A percentile compares a stretch with the other conserved stretches of the same genome.
phyloP scores from a whole-genome alignment of 306 rosid species.

The Prunus fruticosa region DNA sequence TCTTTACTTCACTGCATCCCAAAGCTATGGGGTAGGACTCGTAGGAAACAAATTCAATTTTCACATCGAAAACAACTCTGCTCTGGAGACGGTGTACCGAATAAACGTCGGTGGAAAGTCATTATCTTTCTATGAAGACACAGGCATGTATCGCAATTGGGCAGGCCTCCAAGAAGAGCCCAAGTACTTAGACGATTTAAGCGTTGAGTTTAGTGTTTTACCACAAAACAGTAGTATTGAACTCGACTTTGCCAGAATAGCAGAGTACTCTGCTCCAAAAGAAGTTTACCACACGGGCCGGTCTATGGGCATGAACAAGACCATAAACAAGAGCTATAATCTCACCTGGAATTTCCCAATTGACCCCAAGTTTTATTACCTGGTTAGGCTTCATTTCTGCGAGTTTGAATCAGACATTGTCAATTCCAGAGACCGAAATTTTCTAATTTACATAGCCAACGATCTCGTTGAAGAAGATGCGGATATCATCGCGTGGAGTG shows the following conservation, averaged over 20 bases:
- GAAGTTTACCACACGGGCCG: constrained; percentile 16
- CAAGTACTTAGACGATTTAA: not conserved
- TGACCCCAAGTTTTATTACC: constrained; percentile 18
- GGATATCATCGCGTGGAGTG: constrained; percentile 17
- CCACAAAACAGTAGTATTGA: not conserved
- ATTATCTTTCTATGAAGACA: not conserved
- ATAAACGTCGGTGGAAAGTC: not conserved
- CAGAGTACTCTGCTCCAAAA: constrained; percentile 3
- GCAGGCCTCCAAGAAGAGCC: not conserved
- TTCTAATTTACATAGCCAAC: not conserved
- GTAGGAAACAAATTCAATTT: not conserved
- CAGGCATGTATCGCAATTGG: constrained; percentile 22
- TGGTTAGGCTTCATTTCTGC: constrained; percentile 33
- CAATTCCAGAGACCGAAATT: no score
- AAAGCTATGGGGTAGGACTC: no score
- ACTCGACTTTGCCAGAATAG: not conserved
- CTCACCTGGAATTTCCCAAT: constrained; percentile 32
- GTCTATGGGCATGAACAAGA: constrained; percentile 4
- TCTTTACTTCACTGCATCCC: constrained; percentile 10
- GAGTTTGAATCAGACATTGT: constrained; percentile 2
- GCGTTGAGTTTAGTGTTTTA: not conserved
- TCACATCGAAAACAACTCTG: not conserved
- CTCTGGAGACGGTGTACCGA: constrained; percentile 24
- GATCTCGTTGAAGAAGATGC: not conserved
- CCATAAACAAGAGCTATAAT: constrained; percentile 10